phyloP scores from a whole-genome alignment of 495 filamentous ascomycete species.

The Hapsidospora chrysogenum region DNA sequence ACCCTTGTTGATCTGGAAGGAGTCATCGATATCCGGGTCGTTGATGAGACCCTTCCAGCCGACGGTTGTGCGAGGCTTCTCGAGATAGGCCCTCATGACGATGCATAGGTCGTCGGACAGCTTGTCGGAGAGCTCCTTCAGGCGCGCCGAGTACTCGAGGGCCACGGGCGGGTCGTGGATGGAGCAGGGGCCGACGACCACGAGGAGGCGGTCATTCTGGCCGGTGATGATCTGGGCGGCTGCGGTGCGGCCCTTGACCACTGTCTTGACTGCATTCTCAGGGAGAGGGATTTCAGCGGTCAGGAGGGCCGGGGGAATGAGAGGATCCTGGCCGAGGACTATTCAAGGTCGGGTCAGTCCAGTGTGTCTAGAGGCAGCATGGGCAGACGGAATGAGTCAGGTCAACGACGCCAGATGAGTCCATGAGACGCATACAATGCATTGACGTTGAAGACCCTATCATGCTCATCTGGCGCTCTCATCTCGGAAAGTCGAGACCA shows the following conservation, averaged over 20 bases:
- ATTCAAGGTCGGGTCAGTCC: neutral
- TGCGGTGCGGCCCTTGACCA: slow-evolving; percentile 68
- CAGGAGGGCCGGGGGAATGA: slow-evolving; percentile 79
- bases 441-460: too few species aligned
- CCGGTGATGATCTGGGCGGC: slow-evolving; percentile 69
- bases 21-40: slow-evolving; percentile 93
- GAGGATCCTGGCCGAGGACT: slow-evolving; percentile 92
- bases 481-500: too few species aligned
- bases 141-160: slow-evolving; percentile 65
- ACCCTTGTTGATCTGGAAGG: slow-evolving; percentile 98
- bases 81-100: slow-evolving; percentile 96
- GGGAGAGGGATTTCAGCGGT: slow-evolving; percentile 76
- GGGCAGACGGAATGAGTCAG: too few species aligned
- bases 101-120: slow-evolving; percentile 72
- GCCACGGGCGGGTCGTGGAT: slow-evolving; percentile 87
- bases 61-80: slow-evolving; percentile 97
- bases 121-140: slow-evolving; percentile 58
- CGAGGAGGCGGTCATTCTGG: slow-evolving; percentile 70
- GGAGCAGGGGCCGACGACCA: slow-evolving; percentile 90
- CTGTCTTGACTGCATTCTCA: slow-evolving; percentile 42
- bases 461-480: too few species aligned
- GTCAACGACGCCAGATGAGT: too few species aligned
- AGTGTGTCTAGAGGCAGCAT: too few species aligned
- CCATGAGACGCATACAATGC: too few species aligned
- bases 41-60: slow-evolving; percentile 99